These are phyloP conservation scores for Hypoxylon sp. DNA, from an alignment of 2,329 filamentous ascomycete species.

Conservation along the genomic window DNA sequence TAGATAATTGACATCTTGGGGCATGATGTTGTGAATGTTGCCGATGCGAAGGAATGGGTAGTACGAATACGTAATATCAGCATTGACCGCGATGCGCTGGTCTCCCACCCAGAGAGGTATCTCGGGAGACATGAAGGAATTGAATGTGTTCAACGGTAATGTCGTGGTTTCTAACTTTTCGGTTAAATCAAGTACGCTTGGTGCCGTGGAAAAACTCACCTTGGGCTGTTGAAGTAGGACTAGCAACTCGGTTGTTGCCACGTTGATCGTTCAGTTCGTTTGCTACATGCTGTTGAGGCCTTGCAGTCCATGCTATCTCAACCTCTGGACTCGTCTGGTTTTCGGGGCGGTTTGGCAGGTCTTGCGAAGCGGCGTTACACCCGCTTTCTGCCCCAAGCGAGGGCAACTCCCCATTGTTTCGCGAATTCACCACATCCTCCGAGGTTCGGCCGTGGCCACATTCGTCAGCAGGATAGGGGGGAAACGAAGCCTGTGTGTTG, in stretches of 20 bases:
- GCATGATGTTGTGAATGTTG: constrained; percentile 55
- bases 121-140: constrained; percentile 38
- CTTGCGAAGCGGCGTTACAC: constrained; percentile 21
- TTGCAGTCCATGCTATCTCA: constrained; percentile 29
- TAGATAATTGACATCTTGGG: constrained; percentile 61
- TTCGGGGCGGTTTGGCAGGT: constrained; percentile 31
- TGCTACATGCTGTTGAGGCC: constrained; percentile 20
- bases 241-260: constrained; percentile 35
- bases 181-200: constrained; percentile 17
- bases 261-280: constrained; percentile 32
- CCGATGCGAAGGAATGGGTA: constrained; percentile 58
- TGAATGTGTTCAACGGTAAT: constrained; percentile 41
- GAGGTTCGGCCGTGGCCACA: constrained; percentile 44
- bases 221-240: constrained; percentile 31
- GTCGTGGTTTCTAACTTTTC: constrained; percentile 27
- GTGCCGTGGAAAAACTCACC: constrained; percentile 35
- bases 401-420: constrained; percentile 44
- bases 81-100: constrained; percentile 45
- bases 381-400: constrained; percentile 37
- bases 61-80: constrained; percentile 57
- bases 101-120: constrained; percentile 47
- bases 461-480: constrained; percentile 47
- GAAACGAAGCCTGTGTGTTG: constrained; percentile 47
- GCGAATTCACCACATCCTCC: constrained; percentile 49
- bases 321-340: constrained; percentile 19